These are phyloP conservation scores for Wickerhamomyces kurtzmanii DNA, from an alignment of 805 yeast genomes.

Conservation along the genomic window DNA sequence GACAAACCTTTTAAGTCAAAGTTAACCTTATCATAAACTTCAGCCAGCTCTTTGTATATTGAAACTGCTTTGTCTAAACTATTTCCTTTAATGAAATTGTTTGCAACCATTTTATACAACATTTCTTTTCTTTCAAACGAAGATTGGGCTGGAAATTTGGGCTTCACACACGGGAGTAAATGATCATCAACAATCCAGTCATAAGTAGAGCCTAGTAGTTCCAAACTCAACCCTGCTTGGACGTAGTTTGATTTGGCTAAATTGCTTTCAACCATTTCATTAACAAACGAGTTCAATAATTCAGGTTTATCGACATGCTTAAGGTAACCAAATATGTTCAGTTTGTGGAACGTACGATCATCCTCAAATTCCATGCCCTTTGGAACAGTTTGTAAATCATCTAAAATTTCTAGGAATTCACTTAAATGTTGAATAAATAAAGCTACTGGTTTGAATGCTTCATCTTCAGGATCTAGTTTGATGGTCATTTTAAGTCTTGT, in stretches of 20 bases:
- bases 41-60: constrained; percentile 65
- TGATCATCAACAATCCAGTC: constrained; percentile 56
- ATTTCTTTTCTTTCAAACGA: constrained; percentile 75
- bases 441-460: constrained; percentile 39
- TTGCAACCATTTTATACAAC: constrained; percentile 60
- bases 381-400: constrained; percentile 67
- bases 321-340: constrained; percentile 68
- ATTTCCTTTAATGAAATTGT: constrained; percentile 58
- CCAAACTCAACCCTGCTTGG: constrained; percentile 79
- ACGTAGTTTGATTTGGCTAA: constrained; percentile 50
- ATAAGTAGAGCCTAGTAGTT: constrained; percentile 67
- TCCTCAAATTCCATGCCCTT: constrained; percentile 77
- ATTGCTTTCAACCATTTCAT: constrained; percentile 62
- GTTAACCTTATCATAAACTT: constrained; percentile 61
- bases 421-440: constrained; percentile 43
- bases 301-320: constrained; percentile 74
- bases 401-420: constrained; percentile 53
- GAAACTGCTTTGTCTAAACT: constrained; percentile 75
- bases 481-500: constrained; percentile 37
- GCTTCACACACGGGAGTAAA: constrained; percentile 49
- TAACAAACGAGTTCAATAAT: constrained; percentile 67
- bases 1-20: constrained; percentile 73
- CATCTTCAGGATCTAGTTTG: constrained; percentile 54
- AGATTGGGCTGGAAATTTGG: constrained; percentile 71
- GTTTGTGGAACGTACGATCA: constrained; percentile 72